Conservation (phyloP, 2,329 filamentous ascomycete genomes). For the Aureobasidium sp. region DNA sequence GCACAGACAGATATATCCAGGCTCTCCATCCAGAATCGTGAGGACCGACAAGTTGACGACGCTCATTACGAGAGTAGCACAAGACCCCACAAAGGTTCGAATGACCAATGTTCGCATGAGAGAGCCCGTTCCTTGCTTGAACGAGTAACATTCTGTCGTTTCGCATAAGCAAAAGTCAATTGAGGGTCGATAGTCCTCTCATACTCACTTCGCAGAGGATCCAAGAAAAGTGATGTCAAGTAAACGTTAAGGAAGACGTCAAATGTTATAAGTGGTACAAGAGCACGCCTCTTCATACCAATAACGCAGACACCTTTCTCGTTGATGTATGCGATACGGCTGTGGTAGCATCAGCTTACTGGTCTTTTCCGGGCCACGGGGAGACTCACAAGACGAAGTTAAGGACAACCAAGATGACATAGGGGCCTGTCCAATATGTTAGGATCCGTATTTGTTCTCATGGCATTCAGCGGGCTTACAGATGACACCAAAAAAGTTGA, state of each 20-base stretch:
- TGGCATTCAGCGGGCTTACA: conserved; percentile 23
- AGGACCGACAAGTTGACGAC: conserved; percentile 54
- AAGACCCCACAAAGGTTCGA: conserved; percentile 54
- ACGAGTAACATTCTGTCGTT: conserved; percentile 47
- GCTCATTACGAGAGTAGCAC: conserved; percentile 51
- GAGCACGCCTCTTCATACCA: conserved; percentile 52
- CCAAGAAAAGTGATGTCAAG: conserved; percentile 9
- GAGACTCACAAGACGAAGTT: conserved; percentile 54
- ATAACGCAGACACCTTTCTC: conserved; percentile 51
- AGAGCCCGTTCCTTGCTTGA: conserved; percentile 41
- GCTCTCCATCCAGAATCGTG: conserved; percentile 53
- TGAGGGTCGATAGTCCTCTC: no score
- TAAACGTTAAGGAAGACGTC: conserved; percentile 53
- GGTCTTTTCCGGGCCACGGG: no score
- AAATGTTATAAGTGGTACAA: conserved; percentile 56
- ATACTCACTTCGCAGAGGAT: not conserved
- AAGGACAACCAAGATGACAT: conserved; percentile 43
- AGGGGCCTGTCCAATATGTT: conserved; percentile 18
- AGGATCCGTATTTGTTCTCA: conserved; percentile 32
- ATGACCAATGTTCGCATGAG: conserved; percentile 47
- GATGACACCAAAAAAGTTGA: conserved; percentile 50
- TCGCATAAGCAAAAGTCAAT: not conserved
- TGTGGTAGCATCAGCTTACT: conserved; percentile 22
- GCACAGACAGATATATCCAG: conserved; percentile 59
- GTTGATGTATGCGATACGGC: conserved; percentile 51